Evolutionary conservation across 148 eudicot species (phyloP).

Genomic region (Agrostemma githago): DNA sequence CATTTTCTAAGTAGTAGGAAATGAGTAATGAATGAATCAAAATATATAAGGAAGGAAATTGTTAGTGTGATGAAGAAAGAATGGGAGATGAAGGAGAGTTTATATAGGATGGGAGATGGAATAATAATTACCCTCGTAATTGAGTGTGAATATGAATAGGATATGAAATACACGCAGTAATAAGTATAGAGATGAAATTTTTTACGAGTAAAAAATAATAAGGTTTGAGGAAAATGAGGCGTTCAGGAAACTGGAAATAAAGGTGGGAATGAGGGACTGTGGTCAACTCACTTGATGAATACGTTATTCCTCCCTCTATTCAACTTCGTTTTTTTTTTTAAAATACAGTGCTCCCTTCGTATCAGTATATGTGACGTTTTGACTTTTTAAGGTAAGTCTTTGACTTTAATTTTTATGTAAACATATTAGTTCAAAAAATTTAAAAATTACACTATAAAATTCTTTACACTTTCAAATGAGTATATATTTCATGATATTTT

Average conservation of each 20-base stretch:
- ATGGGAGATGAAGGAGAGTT: background rate
- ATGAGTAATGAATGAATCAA: no score
- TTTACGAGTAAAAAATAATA: background rate
- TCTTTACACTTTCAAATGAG: no score
- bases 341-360: no score
- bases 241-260: background rate
- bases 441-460: no score
- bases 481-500: no score
- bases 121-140: background rate
- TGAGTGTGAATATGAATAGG: background rate
- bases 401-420: no score
- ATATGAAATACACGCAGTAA: background rate
- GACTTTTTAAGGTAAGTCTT: no score
- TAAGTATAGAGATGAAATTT: background rate
- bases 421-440: no score
- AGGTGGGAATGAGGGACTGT: conserved; percentile 16
- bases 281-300: background rate
- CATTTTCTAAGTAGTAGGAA: background rate
- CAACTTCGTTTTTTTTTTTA: no score
- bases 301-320: no score
- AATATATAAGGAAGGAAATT: no score
- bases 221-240: background rate
- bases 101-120: background rate
- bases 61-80: background rate
- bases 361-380: no score